Conservation (phyloP, 345 rosid species). For the Mallotus nudiflorus region DNA sequence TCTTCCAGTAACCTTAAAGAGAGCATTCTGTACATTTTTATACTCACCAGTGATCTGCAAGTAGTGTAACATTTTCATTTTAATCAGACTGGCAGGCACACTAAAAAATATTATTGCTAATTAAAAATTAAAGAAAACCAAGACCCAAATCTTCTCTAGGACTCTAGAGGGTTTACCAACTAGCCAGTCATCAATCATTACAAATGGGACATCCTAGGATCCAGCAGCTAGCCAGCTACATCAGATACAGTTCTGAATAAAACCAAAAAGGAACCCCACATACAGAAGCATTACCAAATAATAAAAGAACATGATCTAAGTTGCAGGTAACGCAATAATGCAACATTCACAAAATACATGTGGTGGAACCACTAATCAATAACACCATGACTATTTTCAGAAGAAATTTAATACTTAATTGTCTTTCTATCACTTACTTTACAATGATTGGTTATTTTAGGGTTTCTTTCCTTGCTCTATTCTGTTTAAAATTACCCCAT, state of each 20-base stretch:
- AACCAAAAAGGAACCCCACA: too few species aligned
- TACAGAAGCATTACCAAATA: too few species aligned
- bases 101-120: conserved; percentile 11
- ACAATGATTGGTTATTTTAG: not conserved
- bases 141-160: not conserved
- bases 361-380: not conserved
- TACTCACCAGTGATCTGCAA: conserved; percentile 48
- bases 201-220: not conserved
- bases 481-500: too few species aligned
- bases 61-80: conserved; percentile 1
- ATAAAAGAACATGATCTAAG: not conserved
- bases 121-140: not conserved
- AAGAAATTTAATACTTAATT: not conserved
- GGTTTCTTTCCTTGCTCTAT: not conserved
- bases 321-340: not conserved
- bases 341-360: not conserved
- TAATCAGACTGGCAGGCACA: conserved; percentile 6
- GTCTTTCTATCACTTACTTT: too few species aligned
- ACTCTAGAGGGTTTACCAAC: not conserved
- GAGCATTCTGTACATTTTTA: conserved; percentile 42
- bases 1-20: conserved; percentile 38
- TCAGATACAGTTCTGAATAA: not conserved
- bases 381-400: not conserved
- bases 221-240: not conserved
- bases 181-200: too few species aligned